Evolutionary conservation across 176 grass and related monocot species (phyloP).

Genomic region (Bonia amplexicaulis): DNA sequence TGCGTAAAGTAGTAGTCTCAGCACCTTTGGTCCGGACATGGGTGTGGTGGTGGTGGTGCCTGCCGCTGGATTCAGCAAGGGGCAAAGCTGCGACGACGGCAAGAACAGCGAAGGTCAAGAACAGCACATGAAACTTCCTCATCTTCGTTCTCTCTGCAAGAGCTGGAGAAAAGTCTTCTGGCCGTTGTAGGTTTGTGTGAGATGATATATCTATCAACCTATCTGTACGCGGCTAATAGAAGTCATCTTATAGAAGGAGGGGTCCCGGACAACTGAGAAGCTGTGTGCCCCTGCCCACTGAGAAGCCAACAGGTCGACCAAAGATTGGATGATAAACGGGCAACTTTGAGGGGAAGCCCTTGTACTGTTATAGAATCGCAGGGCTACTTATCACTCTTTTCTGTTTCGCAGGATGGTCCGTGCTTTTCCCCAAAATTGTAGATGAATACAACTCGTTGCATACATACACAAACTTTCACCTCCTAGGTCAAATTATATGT

Average conservation of each 20-base stretch:
- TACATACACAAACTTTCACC: no score
- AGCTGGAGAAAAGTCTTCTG: background rate
- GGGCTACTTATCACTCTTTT: background rate
- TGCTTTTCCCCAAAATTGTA: background rate
- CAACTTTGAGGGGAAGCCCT: background rate
- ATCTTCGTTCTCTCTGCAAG: background rate
- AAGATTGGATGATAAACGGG: background rate
- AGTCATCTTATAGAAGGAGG: constrained; percentile 17
- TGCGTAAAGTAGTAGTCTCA: background rate
- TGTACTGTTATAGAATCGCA: background rate
- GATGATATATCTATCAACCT: background rate
- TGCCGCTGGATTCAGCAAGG: constrained; percentile 27
- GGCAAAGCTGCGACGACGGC: background rate
- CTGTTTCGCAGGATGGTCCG: background rate
- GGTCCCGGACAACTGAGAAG: background rate
- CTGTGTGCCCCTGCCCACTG: background rate
- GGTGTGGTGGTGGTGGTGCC: constrained; percentile 19
- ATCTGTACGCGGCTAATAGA: constrained; percentile 51
- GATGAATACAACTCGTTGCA: background rate
- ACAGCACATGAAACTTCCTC: background rate
- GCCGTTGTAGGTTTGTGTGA: background rate
- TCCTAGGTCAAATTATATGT: no score
- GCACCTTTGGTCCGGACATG: constrained; percentile 32
- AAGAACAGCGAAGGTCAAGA: constrained; percentile 12
- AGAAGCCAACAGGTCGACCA: constrained; percentile 10